Conservation (phyloP, 2,329 filamentous ascomycete genomes). For the Stagonosporopsis chrysanthemi region DNA sequence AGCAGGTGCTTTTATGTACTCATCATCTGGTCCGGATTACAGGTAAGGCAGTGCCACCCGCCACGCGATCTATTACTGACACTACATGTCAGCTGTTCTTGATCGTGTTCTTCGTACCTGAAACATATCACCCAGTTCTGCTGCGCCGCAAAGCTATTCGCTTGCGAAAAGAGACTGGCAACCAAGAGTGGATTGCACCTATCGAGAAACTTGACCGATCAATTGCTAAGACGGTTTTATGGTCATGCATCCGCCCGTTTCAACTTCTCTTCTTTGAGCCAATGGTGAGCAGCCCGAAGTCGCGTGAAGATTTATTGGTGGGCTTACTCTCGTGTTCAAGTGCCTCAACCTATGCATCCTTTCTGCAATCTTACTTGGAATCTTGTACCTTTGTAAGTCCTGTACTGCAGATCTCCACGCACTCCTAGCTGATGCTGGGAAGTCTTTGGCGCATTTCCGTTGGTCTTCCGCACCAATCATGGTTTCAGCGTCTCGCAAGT, state of each 20-base stretch:
- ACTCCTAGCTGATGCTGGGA: conserved; percentile 60
- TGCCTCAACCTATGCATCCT: conserved; percentile 81
- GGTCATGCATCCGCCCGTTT: conserved; percentile 70
- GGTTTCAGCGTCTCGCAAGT: conserved; percentile 80
- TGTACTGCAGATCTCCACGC: conserved; percentile 62
- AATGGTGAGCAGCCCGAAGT: conserved; percentile 62
- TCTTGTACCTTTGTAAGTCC: conserved; percentile 74
- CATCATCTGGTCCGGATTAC: conserved; percentile 76
- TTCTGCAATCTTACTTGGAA: conserved; percentile 83
- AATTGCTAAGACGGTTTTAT: conserved; percentile 61
- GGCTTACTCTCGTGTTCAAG: conserved; percentile 39
- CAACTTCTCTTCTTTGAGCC: conserved; percentile 81
- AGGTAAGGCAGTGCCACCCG: conserved; percentile 38
- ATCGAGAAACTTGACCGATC: conserved; percentile 77
- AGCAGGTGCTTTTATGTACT: conserved; percentile 71
- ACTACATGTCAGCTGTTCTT: conserved; percentile 61
- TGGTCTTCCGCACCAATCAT: conserved; percentile 78
- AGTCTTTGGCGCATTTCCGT: conserved; percentile 72
- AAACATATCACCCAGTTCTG: conserved; percentile 81
- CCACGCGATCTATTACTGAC: conserved; percentile 26
- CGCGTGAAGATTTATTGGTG: conserved; percentile 27
- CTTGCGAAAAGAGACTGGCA: conserved; percentile 77
- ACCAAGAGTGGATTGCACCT: conserved; percentile 76
- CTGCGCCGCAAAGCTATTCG: conserved; percentile 74
- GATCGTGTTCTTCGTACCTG: conserved; percentile 78